Evolutionary conservation across 1,284 basidiomycete species (phyloP), one percentile per base, ranked within the genome.

Genomic region (Retiboletus flavoniger): DNA sequence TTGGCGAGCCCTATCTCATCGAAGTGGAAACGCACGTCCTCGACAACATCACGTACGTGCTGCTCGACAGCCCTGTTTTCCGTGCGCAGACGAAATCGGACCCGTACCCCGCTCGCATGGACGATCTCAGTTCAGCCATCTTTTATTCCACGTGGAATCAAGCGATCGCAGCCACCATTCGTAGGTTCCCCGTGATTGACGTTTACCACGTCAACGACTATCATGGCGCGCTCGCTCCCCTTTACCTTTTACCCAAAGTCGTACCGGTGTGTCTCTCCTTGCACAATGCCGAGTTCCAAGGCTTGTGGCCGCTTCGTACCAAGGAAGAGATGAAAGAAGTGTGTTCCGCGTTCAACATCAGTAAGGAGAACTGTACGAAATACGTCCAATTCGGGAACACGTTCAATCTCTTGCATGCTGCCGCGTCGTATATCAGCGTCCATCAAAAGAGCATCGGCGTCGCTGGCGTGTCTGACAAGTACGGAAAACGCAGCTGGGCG

Each of bases 121-220:
- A 96, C 71, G 93, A 96, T 70, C 79, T 96, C 55, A 91, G 89
- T 63, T 95, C 93, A 16, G 93, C 93, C 34, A 95, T 95, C 70
- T 96, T 95, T 79, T 95, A 96, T 74, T 95, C 93, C 51, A 95
- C 93, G 21, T 96, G 93, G 93, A 96, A 96, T 67, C 93, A 96
- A 73, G 92, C 93, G 52, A 93, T 96, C 60, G 92, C 93, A 31
- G 88, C 92, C 52, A 89, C 92, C 16, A 86, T 95, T 60, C 85
- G 91, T 57, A 84, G 92, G 57, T 80, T 78, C 76, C 90, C 92
- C 2, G 85, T 87, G 63, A 85, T 95, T 62, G 93, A 96, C 69
- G 89, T 96, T 58, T 93, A 93, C 69, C 89, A 93, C 72, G 71
- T 93, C 74, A 92, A 92, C 65, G 93, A 96, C 68, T 96, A 95